These are phyloP conservation scores for Fonsecaea erecta DNA, from an alignment of 2,329 filamentous ascomycete genomes.

Conservation along the genomic window DNA sequence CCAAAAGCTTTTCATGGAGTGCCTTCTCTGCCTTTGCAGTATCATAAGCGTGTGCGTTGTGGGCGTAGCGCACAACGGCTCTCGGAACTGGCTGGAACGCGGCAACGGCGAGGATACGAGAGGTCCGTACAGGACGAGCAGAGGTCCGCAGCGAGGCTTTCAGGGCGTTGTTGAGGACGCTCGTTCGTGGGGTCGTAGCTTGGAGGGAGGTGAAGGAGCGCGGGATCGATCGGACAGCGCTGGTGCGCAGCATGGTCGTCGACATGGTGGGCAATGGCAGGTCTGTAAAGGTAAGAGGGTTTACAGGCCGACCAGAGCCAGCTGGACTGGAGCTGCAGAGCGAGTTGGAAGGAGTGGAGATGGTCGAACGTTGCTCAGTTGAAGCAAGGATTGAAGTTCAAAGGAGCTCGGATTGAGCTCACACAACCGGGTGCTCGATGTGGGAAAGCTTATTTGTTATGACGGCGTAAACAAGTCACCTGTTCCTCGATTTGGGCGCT, in stretches of 20 bases:
- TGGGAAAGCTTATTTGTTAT: constrained; percentile 12
- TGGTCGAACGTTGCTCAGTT: constrained; percentile 15
- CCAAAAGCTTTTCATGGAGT: constrained; percentile 61
- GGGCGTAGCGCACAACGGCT: constrained; percentile 54
- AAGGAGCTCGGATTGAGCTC: constrained; percentile 23
- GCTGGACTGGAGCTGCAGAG: constrained; percentile 32
- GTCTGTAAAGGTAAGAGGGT: constrained; percentile 37
- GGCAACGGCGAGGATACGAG: constrained; percentile 49
- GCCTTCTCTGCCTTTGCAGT: constrained; percentile 55
- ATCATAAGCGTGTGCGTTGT: constrained; percentile 32
- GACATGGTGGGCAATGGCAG: constrained; percentile 35
- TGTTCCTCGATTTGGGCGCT: background rate
- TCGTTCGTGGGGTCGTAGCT: constrained; percentile 30
- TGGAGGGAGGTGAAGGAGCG: constrained; percentile 47
- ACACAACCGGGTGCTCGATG: constrained; percentile 8
- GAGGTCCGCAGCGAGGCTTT: constrained; percentile 49
- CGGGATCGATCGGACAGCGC: constrained; percentile 51
- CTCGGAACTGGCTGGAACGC: constrained; percentile 53
- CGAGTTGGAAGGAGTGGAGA: constrained; percentile 34
- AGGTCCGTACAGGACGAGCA: constrained; percentile 45
- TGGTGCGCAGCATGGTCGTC: constrained; percentile 53
- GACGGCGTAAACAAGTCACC: constrained; percentile 3
- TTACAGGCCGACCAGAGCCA: constrained; percentile 31
- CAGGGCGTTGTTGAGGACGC: constrained; percentile 48
- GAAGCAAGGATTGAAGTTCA: constrained; percentile 15